Evolutionary conservation across 192 early-diverging fungal genomes (phyloP), one percentile per base, ranked within the genome.

Genomic region (Spizellomyces punctatus): DNA sequence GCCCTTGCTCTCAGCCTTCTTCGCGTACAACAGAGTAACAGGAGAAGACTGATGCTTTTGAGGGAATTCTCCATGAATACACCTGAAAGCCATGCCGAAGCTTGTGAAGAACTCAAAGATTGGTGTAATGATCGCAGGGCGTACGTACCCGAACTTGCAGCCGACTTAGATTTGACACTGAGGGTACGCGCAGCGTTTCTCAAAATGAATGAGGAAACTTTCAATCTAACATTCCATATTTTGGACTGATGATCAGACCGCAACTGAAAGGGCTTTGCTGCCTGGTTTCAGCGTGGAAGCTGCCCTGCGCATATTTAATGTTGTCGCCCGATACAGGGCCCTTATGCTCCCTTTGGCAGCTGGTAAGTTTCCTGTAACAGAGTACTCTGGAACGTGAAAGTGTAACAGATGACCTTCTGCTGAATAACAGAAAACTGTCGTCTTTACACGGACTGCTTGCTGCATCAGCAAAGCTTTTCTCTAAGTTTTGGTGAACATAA

Each of bases 81-180:
- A 21, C 66, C 73, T 5, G 58, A 17, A 27, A 66, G 73, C 10
- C 65, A 67, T 55, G 50, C 45, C 44, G 58, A 75, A 63, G 73
- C 64, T 45, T 75, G 73, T 56, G 45, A 67, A 21, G 73, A 75
- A 43, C 48, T 75, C 22, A 63, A 63, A 46, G 41, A 54, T 12
- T 75, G 73, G 73, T 75, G 73, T 36, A 46, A 67, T 50, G 73
- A 75, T 68, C n/a, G 58, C n/a, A 67, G 73, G 69, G 73, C 73
- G 46, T 75, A 75, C 45, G 44, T 48, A 27, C 14, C 73, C 6
- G 73, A 75, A 43, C 48, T 75, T 19, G 66, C 73, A 42, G 21
- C 64, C 46, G 73, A 75, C 21, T 52, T 75, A 48, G 73, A 75
- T 43, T 16, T 67, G 21, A 75, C 73, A 6, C 50, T 75, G 10